Evolutionary conservation across 2,329 filamentous ascomycete genomes (phyloP).

Genomic region (Botrytis fragariae): DNA sequence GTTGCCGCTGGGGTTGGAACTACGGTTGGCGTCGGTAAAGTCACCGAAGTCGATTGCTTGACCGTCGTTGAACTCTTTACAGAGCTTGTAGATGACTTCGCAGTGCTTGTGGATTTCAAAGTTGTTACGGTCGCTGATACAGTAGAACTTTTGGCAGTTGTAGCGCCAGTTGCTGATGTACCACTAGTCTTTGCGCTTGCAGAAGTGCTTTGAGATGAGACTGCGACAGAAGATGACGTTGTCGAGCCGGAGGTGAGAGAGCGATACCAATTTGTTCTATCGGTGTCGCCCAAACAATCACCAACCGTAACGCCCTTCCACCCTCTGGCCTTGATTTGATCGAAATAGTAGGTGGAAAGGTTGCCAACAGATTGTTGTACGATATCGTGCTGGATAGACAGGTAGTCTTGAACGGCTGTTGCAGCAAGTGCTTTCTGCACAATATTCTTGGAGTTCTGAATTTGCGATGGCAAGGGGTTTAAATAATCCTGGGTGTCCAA

Average conservation of each 20-base stretch:
- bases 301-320: conserved; percentile 45
- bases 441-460: conserved; percentile 47
- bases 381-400: conserved; percentile 46
- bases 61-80: background rate
- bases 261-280: conserved; percentile 43
- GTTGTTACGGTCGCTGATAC: background rate
- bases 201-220: background rate
- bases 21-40: background rate
- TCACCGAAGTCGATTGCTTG: background rate
- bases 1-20: background rate
- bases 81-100: background rate
- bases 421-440: conserved; percentile 41
- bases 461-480: conserved; percentile 42
- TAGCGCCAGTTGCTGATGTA: background rate
- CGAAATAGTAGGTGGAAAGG: conserved; percentile 36
- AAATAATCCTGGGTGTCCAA: conserved; percentile 51
- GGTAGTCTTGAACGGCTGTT: conserved; percentile 35
- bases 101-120: conserved; percentile 1
- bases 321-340: conserved; percentile 38
- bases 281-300: conserved; percentile 45
- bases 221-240: background rate
- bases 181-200: background rate
- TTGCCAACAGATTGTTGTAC: conserved; percentile 36
- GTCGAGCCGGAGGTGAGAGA: conserved; percentile 15
- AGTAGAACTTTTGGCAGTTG: background rate